Evolutionary conservation across 192 early-diverging fungal genomes (phyloP).

Genomic region (Phycomyces blakesleeanus): DNA sequence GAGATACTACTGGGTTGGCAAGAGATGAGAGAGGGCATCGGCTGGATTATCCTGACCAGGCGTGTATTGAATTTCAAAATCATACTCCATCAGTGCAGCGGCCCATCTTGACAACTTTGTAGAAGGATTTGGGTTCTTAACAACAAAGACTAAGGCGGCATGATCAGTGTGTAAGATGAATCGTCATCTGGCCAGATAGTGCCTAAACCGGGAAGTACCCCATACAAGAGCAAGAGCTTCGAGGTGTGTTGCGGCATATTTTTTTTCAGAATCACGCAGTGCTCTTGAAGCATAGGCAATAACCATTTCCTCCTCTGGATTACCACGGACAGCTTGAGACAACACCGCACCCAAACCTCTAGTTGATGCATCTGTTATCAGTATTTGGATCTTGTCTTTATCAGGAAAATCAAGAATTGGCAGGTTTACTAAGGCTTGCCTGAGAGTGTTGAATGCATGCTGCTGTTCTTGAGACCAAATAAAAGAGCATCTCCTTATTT

Average conservation of each 20-base stretch:
- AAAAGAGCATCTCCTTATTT: no score
- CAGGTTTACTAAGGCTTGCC: background rate
- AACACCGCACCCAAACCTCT: background rate
- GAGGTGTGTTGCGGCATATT: slow-evolving; percentile 24
- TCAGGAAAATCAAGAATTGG: slow-evolving; percentile 5
- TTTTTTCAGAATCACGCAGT: slow-evolving; percentile 5
- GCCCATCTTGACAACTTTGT: no score
- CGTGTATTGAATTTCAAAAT: background rate
- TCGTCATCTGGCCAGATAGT: slow-evolving; percentile 19
- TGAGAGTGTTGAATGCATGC: background rate
- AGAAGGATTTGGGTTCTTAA: background rate
- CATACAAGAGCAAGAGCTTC: no score
- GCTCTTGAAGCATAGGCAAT: slow-evolving; percentile 3
- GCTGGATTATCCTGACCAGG: background rate
- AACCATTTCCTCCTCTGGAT: background rate
- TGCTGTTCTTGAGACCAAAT: background rate
- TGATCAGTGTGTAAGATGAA: slow-evolving; percentile 36
- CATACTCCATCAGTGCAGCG: background rate
- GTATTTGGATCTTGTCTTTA: background rate
- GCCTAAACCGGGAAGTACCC: no score
- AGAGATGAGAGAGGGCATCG: background rate
- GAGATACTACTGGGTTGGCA: background rate
- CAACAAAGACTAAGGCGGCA: slow-evolving; percentile 22
- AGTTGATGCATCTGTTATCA: slow-evolving; percentile 2
- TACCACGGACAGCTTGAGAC: slow-evolving; percentile 4